Conservation (phyloP, 2,329 filamentous ascomycete genomes). For the Chaetomium olivaceum region DNA sequence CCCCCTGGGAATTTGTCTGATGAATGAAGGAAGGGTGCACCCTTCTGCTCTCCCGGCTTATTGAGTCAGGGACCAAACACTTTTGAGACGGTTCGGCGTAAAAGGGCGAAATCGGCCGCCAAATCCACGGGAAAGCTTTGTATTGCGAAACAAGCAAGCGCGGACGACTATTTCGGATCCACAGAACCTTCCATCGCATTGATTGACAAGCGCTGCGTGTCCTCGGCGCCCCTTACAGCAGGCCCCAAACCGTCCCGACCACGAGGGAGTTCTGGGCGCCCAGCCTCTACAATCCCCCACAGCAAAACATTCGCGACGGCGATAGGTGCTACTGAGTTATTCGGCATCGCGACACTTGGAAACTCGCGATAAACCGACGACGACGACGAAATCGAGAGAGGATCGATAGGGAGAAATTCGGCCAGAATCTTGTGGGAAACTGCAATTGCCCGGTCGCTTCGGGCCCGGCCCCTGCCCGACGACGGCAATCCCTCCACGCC, state of each 20-base stretch:
- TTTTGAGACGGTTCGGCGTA: slow-evolving; percentile 33
- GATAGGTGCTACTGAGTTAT: slow-evolving; percentile 12
- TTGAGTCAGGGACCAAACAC: slow-evolving; percentile 34
- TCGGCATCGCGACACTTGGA: slow-evolving; percentile 7
- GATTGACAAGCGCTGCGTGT: slow-evolving; percentile 7
- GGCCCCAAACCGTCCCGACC: slow-evolving; percentile 13
- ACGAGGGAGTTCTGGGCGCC: slow-evolving; percentile 44
- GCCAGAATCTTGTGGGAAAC: background rate
- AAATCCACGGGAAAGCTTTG: slow-evolving; percentile 12
- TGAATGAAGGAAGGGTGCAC: background rate
- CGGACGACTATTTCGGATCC: slow-evolving; percentile 6
- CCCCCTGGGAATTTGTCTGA: slow-evolving; percentile 12
- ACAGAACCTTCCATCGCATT: slow-evolving; percentile 1
- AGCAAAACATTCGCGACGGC: slow-evolving; percentile 28
- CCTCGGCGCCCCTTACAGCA: slow-evolving; percentile 14
- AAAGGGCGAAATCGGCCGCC: slow-evolving; percentile 13
- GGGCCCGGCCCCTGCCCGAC: slow-evolving; percentile 3
- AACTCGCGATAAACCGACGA: background rate
- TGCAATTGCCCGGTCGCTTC: slow-evolving; percentile 2
- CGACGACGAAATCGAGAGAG: background rate
- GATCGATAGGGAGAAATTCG: background rate
- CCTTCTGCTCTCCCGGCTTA: slow-evolving; percentile 20
- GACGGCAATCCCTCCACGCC: slow-evolving; percentile 3
- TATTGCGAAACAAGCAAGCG: slow-evolving; percentile 10
- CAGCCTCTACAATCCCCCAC: slow-evolving; percentile 39